Evolutionary conservation across 2,329 filamentous ascomycete genomes (phyloP), one percentile per base, ranked within the genome.

Genomic region (Helicocarpus griseus): DNA sequence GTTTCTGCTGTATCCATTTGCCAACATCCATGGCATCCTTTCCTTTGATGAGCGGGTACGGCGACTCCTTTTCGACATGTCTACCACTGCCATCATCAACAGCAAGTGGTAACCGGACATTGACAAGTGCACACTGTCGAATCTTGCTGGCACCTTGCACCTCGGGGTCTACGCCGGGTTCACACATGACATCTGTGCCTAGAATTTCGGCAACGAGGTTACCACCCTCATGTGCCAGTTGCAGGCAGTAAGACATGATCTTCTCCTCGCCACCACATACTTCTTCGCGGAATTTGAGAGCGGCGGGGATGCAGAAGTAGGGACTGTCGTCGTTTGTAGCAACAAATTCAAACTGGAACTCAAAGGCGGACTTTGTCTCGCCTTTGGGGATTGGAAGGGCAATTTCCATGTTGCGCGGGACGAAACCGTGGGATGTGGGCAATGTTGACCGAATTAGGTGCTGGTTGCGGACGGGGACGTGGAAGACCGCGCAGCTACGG

Each of bases 371-470:
- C 60, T 84, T 83, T 5, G 56, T 52, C 39, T 44, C 26, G 48
- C 53, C 19, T 49, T 52, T 35, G 54, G 52, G 41, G 31, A 49
- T 43, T 26, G 49, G 56, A 6, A 53, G 53, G 28, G 33, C 46
- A 40, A 45, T 52, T 35, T 49, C 50, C 14, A 49, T 49, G 1
- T 60, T 53, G 2, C 51, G 46, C 0, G 87, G 76, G 0, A 78
- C 63, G 66, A 87, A 95, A 0, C 88, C 86, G 65, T 90, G 87
- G 36, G 84, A 89, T 0, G 89, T 95, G 0, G 89, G 87, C 28
- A 94, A 66, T 0, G 87, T 84, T 2, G 83, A 83, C 13, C 82
- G 78, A 39, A 96, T 81, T 40, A 94, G 68, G 46, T 74, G 71
- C 65, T 96, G 91, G 66, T 94, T 89, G 21, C 85, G 77, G 17